Base-by-base conservation (phyloP, 352 stramenopile species). In the Elongisporangium anandrum region DNA sequence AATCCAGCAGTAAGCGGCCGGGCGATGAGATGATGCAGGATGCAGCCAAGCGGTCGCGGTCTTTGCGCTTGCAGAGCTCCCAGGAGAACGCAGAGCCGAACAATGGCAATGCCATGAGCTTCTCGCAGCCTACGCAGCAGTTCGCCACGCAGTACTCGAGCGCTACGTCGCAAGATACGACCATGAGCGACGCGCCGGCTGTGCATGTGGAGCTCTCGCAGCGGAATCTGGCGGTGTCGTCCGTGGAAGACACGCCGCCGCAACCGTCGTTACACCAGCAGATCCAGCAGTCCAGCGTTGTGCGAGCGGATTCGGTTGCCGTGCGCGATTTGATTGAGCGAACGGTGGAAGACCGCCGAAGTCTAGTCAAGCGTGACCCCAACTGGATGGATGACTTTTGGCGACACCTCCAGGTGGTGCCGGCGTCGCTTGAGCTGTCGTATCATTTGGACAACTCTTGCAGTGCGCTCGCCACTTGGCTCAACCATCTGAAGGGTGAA, bases 361-460 rank as follows among this genome's bases (percentile, higher is more conserved):
- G 52, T 9, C 34, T 55, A 8, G 57, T 52, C 1, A 39, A 60
- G 34, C 57, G 54, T 20, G 64, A 78, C 23, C 53, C 63, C 1
- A 61, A 73, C 9, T 81, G 69, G 73, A 54, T 65, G 7, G 51
- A 56, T 22, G 50, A 65, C 13, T 49, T 86, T 15, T 80, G 64
- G 66, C 29, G 64, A 10, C 52, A 23, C 45, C 57, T 86, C 15
- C 54, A 74, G 4, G 34, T 45, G 5, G 73, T 76, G 9, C 59
- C 65, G 12, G 57, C 52, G 39, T 56, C 57, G 16, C 55, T 69
- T 23, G 76, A 83, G 56, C 19, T 83, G 17, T 58, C 59, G 3
- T 77, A 71, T 59, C 63, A 68, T 9, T 24, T 85, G 17, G 78
- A 85, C 19, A 7, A 72, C 29, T 73, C 69, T 23, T 61, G 69